These are phyloP conservation scores for Chlorociboria aeruginascens DNA, from an alignment of 495 filamentous ascomycete genomes.

Conservation along the genomic window DNA sequence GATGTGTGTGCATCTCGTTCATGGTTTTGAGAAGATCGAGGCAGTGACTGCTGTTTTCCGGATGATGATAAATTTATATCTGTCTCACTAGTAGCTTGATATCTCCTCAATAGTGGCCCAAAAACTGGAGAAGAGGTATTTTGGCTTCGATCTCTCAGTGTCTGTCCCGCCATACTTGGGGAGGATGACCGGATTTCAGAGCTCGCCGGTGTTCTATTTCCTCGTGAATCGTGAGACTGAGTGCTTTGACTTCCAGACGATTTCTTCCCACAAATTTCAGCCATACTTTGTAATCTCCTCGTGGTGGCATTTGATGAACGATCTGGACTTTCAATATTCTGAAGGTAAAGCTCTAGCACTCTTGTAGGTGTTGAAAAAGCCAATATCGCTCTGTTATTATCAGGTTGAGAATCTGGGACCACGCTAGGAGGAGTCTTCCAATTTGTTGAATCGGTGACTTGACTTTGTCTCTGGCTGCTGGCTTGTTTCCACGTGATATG, in stretches of 20 bases:
- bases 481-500: background rate
- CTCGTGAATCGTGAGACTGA: too few relatives aligned
- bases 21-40: too few relatives aligned
- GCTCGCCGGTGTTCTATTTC: background rate
- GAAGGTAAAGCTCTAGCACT: constrained; percentile 16
- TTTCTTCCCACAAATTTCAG: too few relatives aligned
- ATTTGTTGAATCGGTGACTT: constrained; percentile 12
- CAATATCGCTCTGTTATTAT: constrained; percentile 15
- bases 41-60: too few relatives aligned
- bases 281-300: too few relatives aligned
- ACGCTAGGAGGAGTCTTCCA: constrained; percentile 33
- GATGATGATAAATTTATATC: too few relatives aligned
- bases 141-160: constrained; percentile 1
- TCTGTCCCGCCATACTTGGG: background rate
- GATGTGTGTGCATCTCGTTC: too few relatives aligned
- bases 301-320: too few relatives aligned
- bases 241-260: too few relatives aligned
- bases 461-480: background rate
- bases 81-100: too few relatives aligned
- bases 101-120: too few relatives aligned
- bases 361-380: constrained; percentile 18
- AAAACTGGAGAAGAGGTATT: background rate
- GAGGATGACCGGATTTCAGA: background rate
- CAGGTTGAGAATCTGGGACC: constrained; percentile 34
- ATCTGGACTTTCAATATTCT: background rate